phyloP scores from a whole-genome alignment of 1,284 basidiomycete species.

The Phlebopus sp. region DNA sequence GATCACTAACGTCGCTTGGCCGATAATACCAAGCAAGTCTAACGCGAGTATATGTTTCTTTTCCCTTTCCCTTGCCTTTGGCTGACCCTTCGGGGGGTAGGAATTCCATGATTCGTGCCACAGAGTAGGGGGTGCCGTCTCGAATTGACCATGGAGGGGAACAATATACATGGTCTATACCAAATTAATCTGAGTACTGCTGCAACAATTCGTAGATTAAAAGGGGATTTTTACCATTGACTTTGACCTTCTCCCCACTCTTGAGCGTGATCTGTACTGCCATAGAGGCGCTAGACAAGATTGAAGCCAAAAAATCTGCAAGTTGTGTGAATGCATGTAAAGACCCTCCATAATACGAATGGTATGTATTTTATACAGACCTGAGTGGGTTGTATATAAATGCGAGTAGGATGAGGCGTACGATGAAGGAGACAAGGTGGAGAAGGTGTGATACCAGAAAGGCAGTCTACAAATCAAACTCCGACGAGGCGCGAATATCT shows the following conservation, averaged over 20 bases:
- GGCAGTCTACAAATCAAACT: slow-evolving; percentile 33
- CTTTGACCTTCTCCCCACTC: slow-evolving; percentile 77
- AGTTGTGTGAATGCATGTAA: slow-evolving; percentile 3
- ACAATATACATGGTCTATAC: slow-evolving; percentile 91
- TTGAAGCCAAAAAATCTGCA: slow-evolving; percentile 25
- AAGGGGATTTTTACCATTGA: slow-evolving; percentile 63
- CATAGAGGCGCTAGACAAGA: slow-evolving; percentile 21
- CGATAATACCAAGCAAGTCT: slow-evolving; percentile 93
- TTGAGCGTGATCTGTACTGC: slow-evolving; percentile 47
- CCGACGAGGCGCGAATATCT: slow-evolving; percentile 34
- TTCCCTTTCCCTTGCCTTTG: slow-evolving; percentile 52
- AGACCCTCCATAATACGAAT: slow-evolving; percentile 5
- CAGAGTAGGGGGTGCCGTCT: slow-evolving; percentile 89
- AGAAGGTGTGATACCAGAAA: slow-evolving; percentile 30
- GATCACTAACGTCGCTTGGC: slow-evolving; percentile 84
- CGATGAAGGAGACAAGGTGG: slow-evolving; percentile 36
- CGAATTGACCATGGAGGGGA: slow-evolving; percentile 87
- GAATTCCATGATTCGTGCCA: slow-evolving; percentile 96
- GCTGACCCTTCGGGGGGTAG: slow-evolving; percentile 72
- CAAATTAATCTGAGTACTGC: slow-evolving; percentile 26
- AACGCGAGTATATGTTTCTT: slow-evolving; percentile 73
- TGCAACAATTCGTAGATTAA: slow-evolving; percentile 18
- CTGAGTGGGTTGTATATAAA: slow-evolving; percentile 17
- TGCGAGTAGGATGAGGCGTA: slow-evolving; percentile 24
- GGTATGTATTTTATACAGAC: slow-evolving; percentile 26